Evolutionary conservation across 352 stramenopile species (phyloP).

Genomic region (Thalassiosira livingstoniorum): DNA sequence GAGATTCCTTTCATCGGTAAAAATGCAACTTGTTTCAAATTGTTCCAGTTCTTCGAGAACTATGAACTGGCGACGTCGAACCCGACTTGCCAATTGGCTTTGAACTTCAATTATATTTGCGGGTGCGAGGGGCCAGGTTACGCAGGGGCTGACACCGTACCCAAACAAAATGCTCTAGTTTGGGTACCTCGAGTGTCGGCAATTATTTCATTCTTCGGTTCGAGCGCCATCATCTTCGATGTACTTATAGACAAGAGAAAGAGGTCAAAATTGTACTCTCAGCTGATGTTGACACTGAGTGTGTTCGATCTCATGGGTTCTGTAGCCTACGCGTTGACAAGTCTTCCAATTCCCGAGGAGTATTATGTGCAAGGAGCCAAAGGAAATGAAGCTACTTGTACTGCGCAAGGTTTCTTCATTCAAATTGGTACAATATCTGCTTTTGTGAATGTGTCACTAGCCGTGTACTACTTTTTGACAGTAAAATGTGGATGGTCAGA

Average conservation of each 20-base stretch:
- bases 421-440: constrained; percentile 39
- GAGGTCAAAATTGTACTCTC: too few relatives aligned
- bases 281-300: too few relatives aligned
- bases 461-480: constrained; percentile 54
- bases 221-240: too few relatives aligned
- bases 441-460: constrained; percentile 49
- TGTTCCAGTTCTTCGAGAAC: constrained; percentile 10
- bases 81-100: constrained; percentile 10
- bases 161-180: constrained; percentile 16
- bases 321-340: too few relatives aligned
- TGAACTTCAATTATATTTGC: constrained; percentile 24
- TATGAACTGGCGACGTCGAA: neutral
- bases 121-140: constrained; percentile 17
- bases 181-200: constrained; percentile 18
- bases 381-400: constrained; percentile 64
- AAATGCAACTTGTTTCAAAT: neutral
- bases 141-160: constrained; percentile 1
- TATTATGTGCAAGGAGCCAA: too few relatives aligned
- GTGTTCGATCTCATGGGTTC: too few relatives aligned
- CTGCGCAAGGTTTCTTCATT: constrained; percentile 63
- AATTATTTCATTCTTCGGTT: constrained; percentile 22
- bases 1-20: neutral
- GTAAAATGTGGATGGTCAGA: constrained; percentile 46
- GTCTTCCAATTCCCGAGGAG: too few relatives aligned
- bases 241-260: too few relatives aligned